Percentiles rank a stretch among this genome's conserved stretches.
Conservation (phyloP, 2,329 filamentous ascomycete species). For the Lasiodiplodia gonubiensis region DNA sequence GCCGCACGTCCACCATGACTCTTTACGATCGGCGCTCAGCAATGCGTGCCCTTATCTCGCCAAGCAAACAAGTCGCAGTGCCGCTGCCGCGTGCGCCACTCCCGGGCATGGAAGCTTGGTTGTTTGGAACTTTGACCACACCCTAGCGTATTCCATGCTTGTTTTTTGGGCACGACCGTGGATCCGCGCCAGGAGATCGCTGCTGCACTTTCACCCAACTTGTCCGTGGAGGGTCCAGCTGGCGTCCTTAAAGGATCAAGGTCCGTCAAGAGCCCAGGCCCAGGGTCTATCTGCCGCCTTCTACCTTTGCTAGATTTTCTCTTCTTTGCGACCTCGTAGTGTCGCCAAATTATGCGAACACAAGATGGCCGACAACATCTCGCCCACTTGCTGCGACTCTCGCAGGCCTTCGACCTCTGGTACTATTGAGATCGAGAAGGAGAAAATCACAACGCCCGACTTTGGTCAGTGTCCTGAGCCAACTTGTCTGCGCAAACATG, state of each 20-base stretch:
- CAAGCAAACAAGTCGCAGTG: conserved; percentile 15
- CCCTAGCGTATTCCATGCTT: conserved; percentile 5
- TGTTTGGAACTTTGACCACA: conserved; percentile 1
- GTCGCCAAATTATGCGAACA: not conserved
- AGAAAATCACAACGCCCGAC: not conserved
- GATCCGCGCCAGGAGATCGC: conserved; percentile 12
- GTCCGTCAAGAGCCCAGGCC: conserved; percentile 7
- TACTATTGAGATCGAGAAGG: conserved; percentile 4
- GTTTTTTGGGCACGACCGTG: conserved; percentile 14
- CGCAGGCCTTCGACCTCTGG: conserved; percentile 4
- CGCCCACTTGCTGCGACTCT: not conserved
- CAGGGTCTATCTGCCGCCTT: not conserved
- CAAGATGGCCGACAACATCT: conserved; percentile 9
- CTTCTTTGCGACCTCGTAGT: not conserved
- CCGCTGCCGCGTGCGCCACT: conserved; percentile 16
- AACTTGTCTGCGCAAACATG: too few relatives aligned
- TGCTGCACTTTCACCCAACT: not conserved
- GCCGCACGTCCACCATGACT: conserved; percentile 10
- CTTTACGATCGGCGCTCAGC: conserved; percentile 2
- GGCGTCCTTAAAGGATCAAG: conserved; percentile 12
- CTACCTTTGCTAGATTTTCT: not conserved
- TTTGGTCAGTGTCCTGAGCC: conserved; percentile 1
- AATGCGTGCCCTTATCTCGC: conserved; percentile 27
- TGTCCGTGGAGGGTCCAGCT: conserved; percentile 1
- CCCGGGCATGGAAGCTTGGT: conserved; percentile 22